These are phyloP conservation scores for Globisporangium megalacanthum DNA, from an alignment of 352 stramenopile species.

Conservation along the genomic window DNA sequence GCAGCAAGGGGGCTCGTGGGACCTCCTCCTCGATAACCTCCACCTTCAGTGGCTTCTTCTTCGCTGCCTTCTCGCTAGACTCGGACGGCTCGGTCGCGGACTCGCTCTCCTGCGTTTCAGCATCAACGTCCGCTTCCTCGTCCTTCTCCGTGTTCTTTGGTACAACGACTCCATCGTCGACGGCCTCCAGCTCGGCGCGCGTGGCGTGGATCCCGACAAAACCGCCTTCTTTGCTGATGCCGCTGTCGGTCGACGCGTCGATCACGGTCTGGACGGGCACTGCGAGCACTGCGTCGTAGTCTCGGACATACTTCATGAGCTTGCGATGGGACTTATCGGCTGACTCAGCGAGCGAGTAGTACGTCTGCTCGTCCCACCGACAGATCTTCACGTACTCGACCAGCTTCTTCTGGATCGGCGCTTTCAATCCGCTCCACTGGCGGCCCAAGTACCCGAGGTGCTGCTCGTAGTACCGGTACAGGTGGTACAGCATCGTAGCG, in stretches of 20 bases:
- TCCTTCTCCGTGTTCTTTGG: constrained; percentile 22
- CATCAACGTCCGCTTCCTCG: constrained; percentile 8
- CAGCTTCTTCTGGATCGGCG: constrained; percentile 95
- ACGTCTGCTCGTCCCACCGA: constrained; percentile 99
- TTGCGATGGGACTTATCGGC: constrained; percentile 98
- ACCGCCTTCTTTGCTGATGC: constrained; percentile 76
- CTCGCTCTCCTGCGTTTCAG: constrained; percentile 1
- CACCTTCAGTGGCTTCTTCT: constrained; percentile 1
- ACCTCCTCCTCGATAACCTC: constrained; percentile 7
- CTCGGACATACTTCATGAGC: constrained; percentile 96
- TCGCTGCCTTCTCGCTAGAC: constrained; percentile 4
- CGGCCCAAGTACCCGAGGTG: constrained; percentile 78
- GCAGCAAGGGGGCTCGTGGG: constrained; percentile 1
- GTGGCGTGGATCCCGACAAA: constrained; percentile 72
- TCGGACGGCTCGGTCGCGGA: neutral
- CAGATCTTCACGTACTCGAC: constrained; percentile 98
- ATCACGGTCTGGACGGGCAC: constrained; percentile 86
- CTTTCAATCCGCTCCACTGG: constrained; percentile 84
- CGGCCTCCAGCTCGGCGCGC: constrained; percentile 49
- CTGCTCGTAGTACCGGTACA: constrained; percentile 95
- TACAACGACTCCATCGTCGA: constrained; percentile 41
- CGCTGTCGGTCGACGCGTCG: constrained; percentile 79
- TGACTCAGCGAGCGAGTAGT: constrained; percentile 97
- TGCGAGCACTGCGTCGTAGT: constrained; percentile 86
- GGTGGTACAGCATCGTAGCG: constrained; percentile 88